These are phyloP conservation scores for Stachybotrys elegans DNA, from an alignment of 2,329 filamentous ascomycete species.

Conservation along the genomic window DNA sequence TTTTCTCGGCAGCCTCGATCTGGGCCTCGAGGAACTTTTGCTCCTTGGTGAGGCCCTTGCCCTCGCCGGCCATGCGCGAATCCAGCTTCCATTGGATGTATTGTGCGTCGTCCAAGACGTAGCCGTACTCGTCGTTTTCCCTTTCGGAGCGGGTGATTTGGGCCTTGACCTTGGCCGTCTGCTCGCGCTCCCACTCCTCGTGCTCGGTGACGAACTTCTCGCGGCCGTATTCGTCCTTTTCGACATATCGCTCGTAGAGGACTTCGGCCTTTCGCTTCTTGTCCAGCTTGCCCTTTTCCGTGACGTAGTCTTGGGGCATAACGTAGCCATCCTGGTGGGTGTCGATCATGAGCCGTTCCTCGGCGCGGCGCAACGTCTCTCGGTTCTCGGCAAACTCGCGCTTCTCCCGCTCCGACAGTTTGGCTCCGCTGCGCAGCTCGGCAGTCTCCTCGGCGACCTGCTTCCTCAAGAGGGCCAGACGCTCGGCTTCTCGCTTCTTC, in stretches of 20 bases:
- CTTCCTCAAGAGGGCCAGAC: constrained; percentile 77
- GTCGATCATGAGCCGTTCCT: constrained; percentile 82
- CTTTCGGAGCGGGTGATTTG: constrained; percentile 73
- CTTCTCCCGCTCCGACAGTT: constrained; percentile 72
- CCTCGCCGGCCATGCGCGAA: constrained; percentile 65
- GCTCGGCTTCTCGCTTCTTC: constrained; percentile 84
- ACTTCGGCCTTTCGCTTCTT: constrained; percentile 82
- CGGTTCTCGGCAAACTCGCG: constrained; percentile 85
- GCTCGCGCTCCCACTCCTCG: constrained; percentile 93
- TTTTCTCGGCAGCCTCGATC: constrained; percentile 83
- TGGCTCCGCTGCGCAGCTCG: constrained; percentile 71
- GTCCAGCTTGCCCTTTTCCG: constrained; percentile 86
- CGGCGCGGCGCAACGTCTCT: constrained; percentile 73
- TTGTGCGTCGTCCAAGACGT: constrained; percentile 85
- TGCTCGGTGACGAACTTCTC: constrained; percentile 90
- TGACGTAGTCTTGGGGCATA: constrained; percentile 93
- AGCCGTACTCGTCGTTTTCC: constrained; percentile 82
- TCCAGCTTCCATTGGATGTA: constrained; percentile 82
- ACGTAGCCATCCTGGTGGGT: constrained; percentile 89
- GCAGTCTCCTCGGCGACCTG: constrained; percentile 87
- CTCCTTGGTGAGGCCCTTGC: constrained; percentile 68
- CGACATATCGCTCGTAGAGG: constrained; percentile 85
- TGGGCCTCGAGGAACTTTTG: constrained; percentile 74
- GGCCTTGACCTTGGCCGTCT: constrained; percentile 79
- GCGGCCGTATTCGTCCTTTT: constrained; percentile 79